Evolutionary conservation across 2,329 filamentous ascomycete species (phyloP).

Genomic region (Colletotrichum endophyticum): DNA sequence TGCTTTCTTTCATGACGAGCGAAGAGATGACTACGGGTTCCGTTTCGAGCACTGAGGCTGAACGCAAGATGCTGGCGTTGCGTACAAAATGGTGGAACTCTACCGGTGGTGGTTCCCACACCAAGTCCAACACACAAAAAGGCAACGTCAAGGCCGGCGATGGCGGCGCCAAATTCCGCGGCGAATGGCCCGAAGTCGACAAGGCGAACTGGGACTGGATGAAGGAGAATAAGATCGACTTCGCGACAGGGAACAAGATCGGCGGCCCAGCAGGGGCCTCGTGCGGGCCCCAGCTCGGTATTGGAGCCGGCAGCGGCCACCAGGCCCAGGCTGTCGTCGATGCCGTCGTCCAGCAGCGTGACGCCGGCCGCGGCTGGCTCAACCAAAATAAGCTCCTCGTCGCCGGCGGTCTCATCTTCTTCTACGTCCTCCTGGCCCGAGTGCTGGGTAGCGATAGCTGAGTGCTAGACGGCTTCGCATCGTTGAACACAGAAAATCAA

Average conservation of each 20-base stretch:
- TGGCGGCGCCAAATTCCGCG: constrained; percentile 86
- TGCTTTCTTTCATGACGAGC: constrained; percentile 97
- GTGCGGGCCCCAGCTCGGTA: constrained; percentile 61
- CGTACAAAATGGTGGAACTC: constrained; percentile 95
- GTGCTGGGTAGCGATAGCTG: constrained; percentile 60
- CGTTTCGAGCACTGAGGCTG: constrained; percentile 75
- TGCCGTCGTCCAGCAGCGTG: constrained; percentile 74
- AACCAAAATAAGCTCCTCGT: constrained; percentile 80
- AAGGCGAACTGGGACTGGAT: constrained; percentile 93
- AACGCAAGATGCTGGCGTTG: constrained; percentile 78
- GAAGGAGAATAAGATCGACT: constrained; percentile 80
- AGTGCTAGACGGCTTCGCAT: neutral
- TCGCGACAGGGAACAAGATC: constrained; percentile 72
- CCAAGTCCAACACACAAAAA: constrained; percentile 60
- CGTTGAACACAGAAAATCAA: neutral
- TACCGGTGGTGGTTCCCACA: constrained; percentile 82
- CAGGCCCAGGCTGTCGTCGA: constrained; percentile 77
- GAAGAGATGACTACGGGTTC: constrained; percentile 98
- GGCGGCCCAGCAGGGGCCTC: constrained; percentile 47
- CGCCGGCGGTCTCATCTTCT: constrained; percentile 71
- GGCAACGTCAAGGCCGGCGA: constrained; percentile 92
- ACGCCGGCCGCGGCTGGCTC: constrained; percentile 84
- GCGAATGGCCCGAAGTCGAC: constrained; percentile 90
- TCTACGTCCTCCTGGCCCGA: constrained; percentile 83
- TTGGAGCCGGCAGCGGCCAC: constrained; percentile 65